Conservation (phyloP, 2,329 filamentous ascomycete genomes). For the Apiospora hydei region DNA sequence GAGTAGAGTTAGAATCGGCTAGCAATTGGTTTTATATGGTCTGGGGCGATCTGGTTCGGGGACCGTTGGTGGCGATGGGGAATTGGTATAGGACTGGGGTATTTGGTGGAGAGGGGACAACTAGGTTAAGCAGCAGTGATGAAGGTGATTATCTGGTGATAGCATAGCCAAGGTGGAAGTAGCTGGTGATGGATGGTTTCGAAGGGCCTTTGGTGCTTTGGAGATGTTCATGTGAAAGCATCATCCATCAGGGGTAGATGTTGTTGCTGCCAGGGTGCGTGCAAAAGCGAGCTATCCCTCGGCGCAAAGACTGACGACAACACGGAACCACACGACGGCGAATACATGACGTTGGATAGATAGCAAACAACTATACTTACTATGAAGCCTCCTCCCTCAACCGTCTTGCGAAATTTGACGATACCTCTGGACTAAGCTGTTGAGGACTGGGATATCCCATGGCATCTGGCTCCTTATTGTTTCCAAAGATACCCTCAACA, state of each 20-base stretch:
- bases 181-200: neutral
- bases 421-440: constrained; percentile 20
- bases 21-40: neutral
- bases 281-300: constrained; percentile 7
- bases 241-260: neutral
- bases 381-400: neutral
- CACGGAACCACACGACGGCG: neutral
- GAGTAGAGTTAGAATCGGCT: neutral
- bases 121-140: neutral
- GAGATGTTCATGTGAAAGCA: neutral
- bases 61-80: neutral
- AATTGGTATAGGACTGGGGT: neutral
- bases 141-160: neutral
- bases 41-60: neutral
- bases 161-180: neutral
- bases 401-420: constrained; percentile 6
- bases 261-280: neutral
- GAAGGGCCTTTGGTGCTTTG: neutral
- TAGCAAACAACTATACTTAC: constrained; percentile 4
- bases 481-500: constrained; percentile 10
- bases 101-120: constrained; percentile 1
- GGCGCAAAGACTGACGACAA: neutral
- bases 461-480: constrained; percentile 16
- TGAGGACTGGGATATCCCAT: constrained; percentile 19
- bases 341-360: neutral